Evolutionary conservation across 352 stramenopile species (phyloP).

Genomic region (Pythium brachiatum): DNA sequence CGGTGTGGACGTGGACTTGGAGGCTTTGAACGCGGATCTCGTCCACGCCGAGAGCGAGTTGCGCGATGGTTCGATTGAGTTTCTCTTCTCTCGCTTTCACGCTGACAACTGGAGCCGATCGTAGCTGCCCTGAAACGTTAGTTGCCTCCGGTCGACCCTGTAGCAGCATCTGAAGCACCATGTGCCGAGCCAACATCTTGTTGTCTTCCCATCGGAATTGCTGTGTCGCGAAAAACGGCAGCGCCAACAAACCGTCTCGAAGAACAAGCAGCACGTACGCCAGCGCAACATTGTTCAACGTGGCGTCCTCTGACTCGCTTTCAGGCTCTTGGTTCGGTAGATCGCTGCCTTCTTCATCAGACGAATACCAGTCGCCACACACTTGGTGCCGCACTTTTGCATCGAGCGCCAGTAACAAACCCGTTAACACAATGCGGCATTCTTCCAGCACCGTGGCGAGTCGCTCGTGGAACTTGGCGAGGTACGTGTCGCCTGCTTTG

Average conservation of each 20-base stretch:
- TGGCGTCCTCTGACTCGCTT: neutral
- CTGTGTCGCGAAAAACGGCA: slow-evolving; percentile 10
- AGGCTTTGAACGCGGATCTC: neutral
- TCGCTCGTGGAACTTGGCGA: neutral
- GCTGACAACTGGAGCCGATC: neutral
- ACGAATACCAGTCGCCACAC: neutral
- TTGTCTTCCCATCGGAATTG: slow-evolving; percentile 19
- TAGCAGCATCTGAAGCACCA: slow-evolving; percentile 15
- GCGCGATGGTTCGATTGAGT: neutral
- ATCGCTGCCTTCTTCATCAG: neutral
- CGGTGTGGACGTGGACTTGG: neutral
- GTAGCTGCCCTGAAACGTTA: no score
- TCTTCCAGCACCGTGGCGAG: slow-evolving; percentile 9
- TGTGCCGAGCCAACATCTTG: slow-evolving; percentile 16
- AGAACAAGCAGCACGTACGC: neutral
- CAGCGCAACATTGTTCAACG: neutral
- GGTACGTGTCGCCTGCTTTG: neutral
- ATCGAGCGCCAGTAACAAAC: neutral
- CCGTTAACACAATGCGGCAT: neutral
- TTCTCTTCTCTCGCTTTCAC: neutral
- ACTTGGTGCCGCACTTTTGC: neutral
- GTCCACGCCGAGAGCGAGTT: slow-evolving; percentile 1
- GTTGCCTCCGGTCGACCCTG: neutral
- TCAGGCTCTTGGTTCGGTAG: neutral
- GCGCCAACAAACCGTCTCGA: slow-evolving; percentile 8